Evolutionary conservation across 2,329 filamentous ascomycete species (phyloP), one percentile per base, ranked within the genome.

Genomic region (Cladosporium cucumerinum): DNA sequence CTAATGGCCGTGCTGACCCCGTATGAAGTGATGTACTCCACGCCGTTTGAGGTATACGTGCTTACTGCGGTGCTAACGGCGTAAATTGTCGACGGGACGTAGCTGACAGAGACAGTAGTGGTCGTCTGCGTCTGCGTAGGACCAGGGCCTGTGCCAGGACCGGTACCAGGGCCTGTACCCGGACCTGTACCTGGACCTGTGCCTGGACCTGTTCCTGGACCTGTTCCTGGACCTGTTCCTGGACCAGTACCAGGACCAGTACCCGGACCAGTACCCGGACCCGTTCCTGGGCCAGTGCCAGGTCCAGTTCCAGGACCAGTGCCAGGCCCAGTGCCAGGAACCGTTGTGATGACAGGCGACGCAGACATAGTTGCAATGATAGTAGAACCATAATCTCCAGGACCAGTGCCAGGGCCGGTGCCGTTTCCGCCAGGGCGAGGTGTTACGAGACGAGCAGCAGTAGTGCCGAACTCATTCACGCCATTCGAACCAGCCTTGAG

Each of bases 1-100:
- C 65, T 67, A 55, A 73, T 43, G 10, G 63, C 71, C 4, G 72
- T 74, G 32, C 67, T 69, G 49, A 74, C 68, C 14, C 69, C 72
- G 60, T 73, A 73, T 30, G 71, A 71, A 6, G 66, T 67, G 12
- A 66, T n/a, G 32, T 66, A 63, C 4, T 71, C 70, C 23, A 69
- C 66, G 55, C 71, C 72, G 34, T 72, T 68, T 14, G 69, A 70
- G 39, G 72, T 63, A 43, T 67, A 66, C 11, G 72, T 72, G 10
- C 68, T 71, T n/a, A 72, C 66, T 0, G 66, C 69, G 23, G 71
- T 73, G 26, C 65, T 65, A 46, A 70, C 66, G 32, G 68, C 66
- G 57, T 72, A 74, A 18, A 71, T 64, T 1, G 72, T 73, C 7
- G 68, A 67, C 2, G 70, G 69, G 16, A 71, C 60, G 49, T 67